Base-by-base conservation (phyloP, 805 yeast species). In the Saccharomycopsis amapae region DNA sequence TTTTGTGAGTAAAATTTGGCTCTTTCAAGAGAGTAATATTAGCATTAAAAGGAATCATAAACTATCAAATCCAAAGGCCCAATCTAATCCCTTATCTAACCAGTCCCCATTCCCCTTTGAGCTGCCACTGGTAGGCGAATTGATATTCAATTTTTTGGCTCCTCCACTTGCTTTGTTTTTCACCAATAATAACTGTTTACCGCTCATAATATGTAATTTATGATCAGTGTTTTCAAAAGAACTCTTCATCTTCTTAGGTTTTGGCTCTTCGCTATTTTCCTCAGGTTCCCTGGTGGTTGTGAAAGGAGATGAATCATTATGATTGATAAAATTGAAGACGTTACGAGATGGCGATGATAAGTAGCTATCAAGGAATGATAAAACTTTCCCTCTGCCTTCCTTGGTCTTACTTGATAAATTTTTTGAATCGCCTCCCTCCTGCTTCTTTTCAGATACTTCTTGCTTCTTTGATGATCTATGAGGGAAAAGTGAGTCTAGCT, bases 11-110 rank as follows among this genome's bases (percentile, higher is more conserved):
- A n/a, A n/a, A n/a, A n/a, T n/a, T n/a, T n/a, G n/a, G n/a, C n/a
- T n/a, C n/a, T n/a, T n/a, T n/a, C 32, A 28, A 28, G n/a, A 13
- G n/a, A 28, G 32, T 15, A 28, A 15, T 28, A 13, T 15, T 13
- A 28, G n/a, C 10, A 15, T 28, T 28, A 28, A 13, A 28, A 28
- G n/a, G 32, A 28, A 28, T 42, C 34, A 45, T 36, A 46, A 33
- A 26, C 46, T 46, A 23, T 46, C 31, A 13, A 45, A 34, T 3
- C 53, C 53, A 38, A 50, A 50, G 4, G 49, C 51, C 51, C 51
- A 50, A 17, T 50, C 53, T 10, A 50, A 30, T 9, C 39, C 48
- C 24, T 37, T 47, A 19, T 22, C 17, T 25, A 43, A 5, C 40
- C 30, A 37, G 19, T 43, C 37, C 6, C 31, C 33, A 25, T 46